A percentile compares a stretch with the other conserved stretches of the same genome.
Evolutionary conservation across 257 asterid species (phyloP).

Genomic region (Echites panduratus): DNA sequence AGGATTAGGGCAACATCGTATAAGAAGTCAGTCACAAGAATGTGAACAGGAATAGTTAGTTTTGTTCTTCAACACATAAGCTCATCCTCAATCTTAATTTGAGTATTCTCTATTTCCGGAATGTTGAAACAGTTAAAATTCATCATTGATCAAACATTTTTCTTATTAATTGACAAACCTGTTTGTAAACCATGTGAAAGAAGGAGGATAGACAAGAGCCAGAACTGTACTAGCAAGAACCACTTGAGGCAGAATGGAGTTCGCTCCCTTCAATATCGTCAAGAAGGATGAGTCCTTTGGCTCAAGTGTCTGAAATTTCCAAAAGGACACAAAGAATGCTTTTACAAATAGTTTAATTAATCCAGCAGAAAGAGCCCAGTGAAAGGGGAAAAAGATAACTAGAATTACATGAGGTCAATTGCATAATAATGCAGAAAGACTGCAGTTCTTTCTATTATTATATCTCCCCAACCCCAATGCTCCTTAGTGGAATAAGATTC

Average conservation of each 20-base stretch:
- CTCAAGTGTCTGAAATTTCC: constrained; percentile 24
- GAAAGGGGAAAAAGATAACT: neutral
- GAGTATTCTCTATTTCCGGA: neutral
- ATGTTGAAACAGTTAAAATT: neutral
- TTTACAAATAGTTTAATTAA: neutral
- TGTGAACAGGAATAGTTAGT: neutral
- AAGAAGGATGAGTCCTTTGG: constrained; percentile 29
- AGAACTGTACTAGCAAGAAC: constrained; percentile 80
- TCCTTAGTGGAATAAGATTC: neutral
- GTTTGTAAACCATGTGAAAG: constrained; percentile 92
- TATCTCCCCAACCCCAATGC: too few species aligned
- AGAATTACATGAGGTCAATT: neutral
- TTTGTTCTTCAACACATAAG: neutral
- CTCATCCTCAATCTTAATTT: neutral
- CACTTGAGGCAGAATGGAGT: constrained; percentile 81
- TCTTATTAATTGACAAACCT: constrained; percentile 40
- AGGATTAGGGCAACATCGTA: neutral
- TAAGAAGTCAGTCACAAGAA: neutral
- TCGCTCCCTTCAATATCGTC: constrained; percentile 66
- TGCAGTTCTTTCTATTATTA: neutral
- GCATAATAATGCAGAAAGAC: neutral
- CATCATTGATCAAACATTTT: neutral
- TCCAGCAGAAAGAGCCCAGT: neutral
- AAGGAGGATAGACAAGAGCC: constrained; percentile 93
- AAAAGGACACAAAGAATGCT: neutral